phyloP scores from a whole-genome alignment of 768 basidiomycete genomes.

The Lactarius tabidus region DNA sequence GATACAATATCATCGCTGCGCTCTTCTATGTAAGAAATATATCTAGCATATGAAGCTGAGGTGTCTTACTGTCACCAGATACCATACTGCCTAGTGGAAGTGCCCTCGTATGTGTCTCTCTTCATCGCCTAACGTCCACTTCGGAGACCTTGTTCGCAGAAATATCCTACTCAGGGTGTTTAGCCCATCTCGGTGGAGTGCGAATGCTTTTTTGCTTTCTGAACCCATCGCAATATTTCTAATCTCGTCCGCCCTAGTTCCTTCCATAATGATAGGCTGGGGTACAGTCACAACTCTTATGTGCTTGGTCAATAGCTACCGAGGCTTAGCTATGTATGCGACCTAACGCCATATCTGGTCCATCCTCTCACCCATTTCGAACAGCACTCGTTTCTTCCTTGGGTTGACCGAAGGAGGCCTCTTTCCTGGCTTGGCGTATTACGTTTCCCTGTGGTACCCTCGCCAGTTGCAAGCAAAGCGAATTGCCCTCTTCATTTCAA shows the following conservation, averaged over 20 bases:
- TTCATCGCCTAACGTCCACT: not conserved
- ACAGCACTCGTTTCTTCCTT: constrained; percentile 41
- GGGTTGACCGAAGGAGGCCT: constrained; percentile 46
- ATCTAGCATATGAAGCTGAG: not conserved
- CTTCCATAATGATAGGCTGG: constrained; percentile 39
- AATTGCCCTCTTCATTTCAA: constrained; percentile 61
- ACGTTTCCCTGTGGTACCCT: constrained; percentile 58
- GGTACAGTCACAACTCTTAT: constrained; percentile 39
- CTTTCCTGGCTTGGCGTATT: constrained; percentile 40
- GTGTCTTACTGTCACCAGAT: constrained; percentile 26
- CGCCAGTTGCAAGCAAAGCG: constrained; percentile 53
- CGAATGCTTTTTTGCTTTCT: constrained; percentile 10
- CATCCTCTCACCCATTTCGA: not conserved
- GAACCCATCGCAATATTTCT: not conserved
- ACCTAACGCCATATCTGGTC: not conserved
- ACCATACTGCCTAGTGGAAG: constrained; percentile 38
- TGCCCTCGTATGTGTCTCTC: constrained; percentile 35
- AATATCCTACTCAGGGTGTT: constrained; percentile 38
- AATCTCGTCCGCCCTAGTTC: constrained; percentile 33
- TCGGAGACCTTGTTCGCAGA: constrained; percentile 25
- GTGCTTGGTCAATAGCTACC: constrained; percentile 36
- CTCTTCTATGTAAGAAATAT: constrained; percentile 35
- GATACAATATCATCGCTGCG: constrained; percentile 38
- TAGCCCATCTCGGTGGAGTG: constrained; percentile 38
- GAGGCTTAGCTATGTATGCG: constrained; percentile 34